Base-by-base conservation (phyloP, 257 asterid species). In the Orobanche coerulescens region DNA sequence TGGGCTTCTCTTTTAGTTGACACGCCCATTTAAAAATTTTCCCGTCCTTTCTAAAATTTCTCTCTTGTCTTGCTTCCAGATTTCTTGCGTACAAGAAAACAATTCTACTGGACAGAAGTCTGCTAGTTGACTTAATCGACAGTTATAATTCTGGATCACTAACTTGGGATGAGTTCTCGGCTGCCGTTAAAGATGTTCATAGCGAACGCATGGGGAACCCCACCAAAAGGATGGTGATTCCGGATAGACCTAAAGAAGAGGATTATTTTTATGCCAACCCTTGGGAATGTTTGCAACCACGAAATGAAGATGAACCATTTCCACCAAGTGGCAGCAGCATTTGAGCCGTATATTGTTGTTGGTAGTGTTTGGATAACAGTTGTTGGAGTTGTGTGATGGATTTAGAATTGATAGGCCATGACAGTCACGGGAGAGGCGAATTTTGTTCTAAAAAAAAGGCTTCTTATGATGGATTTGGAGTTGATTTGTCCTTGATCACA, bases 241-340 rank as follows among this genome's bases (percentile, higher is more conserved):
- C 90, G 0, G 97, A 93, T 51, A 78, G 89, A 73, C 99, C 99
- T 1, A 93, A 93, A 79, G 99, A 93, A 74, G 99, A 93, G 70
- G 99, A 93, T 69, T 93, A 93, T 65, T 93, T 93, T 64, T 93
- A 93, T 3, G 79, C 99, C 73, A 93, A 93, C 70, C 99, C 99
- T 0, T 81, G 80, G 70, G 99, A 93, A 65, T 93, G 99, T 71
- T 77, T 93, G 73, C 79, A 78, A 40, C 75, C 84, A n/a, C 61
- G 76, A 18, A 61, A 79, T 5, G 88, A 80, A 66, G 79, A 79
- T 4, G 82, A 79, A 31, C 70, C 76, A 36, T 70, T 64, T 44
- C 75, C 44, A 62, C 68, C 65, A 75, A 69, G 64, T 64, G 75
- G 48, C 19, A 76, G 48, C 19, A 76, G 43, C 19, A 72, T 75